These are phyloP conservation scores for Sporothrix inflata DNA, from an alignment of 2,329 filamentous ascomycete species.

Conservation along the genomic window DNA sequence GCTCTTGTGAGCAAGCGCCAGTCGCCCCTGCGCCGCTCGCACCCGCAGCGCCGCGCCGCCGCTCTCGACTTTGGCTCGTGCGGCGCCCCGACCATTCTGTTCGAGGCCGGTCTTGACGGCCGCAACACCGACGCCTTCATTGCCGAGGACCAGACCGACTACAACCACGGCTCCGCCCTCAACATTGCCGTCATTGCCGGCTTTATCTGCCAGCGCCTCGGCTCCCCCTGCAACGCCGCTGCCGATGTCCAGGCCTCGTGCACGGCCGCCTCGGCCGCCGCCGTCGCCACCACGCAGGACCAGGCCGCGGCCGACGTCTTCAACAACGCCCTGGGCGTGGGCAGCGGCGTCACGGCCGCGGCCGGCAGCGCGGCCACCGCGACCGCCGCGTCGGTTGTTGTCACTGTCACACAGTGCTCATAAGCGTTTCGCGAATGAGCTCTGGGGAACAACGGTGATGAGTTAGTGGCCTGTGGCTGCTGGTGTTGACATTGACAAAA, in stretches of 20 bases:
- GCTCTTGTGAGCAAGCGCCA: conserved; percentile 23
- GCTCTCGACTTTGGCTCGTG: conserved; percentile 46
- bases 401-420: conserved; percentile 36
- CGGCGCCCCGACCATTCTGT: conserved; percentile 47
- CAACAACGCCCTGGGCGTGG: conserved; percentile 39
- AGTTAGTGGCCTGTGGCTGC: background rate
- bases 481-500: background rate
- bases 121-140: conserved; percentile 49
- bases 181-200: conserved; percentile 52
- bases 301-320: conserved; percentile 43
- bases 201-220: conserved; percentile 53
- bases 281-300: conserved; percentile 38
- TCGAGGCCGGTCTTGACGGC: conserved; percentile 49
- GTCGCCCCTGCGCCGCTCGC: conserved; percentile 22
- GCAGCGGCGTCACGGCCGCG: conserved; percentile 21
- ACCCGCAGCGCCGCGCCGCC: conserved; percentile 25
- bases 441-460: too few species aligned
- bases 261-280: conserved; percentile 37
- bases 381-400: conserved; percentile 31
- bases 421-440: conserved; percentile 24
- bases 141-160: conserved; percentile 46
- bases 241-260: conserved; percentile 38
- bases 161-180: conserved; percentile 52
- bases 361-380: conserved; percentile 25
- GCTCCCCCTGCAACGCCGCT: conserved; percentile 41